Conservation (phyloP, 2,329 filamentous ascomycete genomes). For the Graphilbum sp. region DNA sequence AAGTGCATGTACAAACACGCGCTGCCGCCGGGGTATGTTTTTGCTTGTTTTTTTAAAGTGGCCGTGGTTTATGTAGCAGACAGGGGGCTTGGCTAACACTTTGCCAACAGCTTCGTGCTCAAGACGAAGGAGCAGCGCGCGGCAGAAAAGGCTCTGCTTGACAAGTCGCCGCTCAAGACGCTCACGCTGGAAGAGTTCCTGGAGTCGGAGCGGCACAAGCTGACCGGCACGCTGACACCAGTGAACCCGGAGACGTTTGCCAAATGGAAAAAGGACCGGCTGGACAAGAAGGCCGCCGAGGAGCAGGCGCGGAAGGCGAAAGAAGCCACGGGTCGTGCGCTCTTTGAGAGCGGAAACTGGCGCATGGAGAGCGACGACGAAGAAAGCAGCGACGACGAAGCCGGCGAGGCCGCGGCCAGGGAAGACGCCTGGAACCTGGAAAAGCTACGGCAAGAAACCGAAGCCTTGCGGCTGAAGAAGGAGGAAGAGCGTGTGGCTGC, state of each 20-base stretch:
- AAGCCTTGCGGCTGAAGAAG: conserved; percentile 53
- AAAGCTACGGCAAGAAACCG: conserved; percentile 70
- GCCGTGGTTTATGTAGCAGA: neutral
- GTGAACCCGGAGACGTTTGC: conserved; percentile 87
- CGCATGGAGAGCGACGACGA: conserved; percentile 46
- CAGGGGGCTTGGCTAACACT: neutral
- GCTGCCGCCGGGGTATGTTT: conserved; percentile 74
- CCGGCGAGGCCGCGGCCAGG: conserved; percentile 24
- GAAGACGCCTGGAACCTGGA: conserved; percentile 58
- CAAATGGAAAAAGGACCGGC: conserved; percentile 89
- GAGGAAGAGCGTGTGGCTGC: conserved; percentile 53
- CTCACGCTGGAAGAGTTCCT: conserved; percentile 95
- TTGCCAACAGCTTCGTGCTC: conserved; percentile 58
- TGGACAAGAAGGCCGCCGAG: conserved; percentile 93
- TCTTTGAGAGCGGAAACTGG: conserved; percentile 98
- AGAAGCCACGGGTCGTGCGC: conserved; percentile 83
- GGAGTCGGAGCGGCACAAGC: conserved; percentile 89
- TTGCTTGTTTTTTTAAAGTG: neutral
- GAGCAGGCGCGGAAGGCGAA: conserved; percentile 80
- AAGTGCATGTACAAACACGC: conserved; percentile 98
- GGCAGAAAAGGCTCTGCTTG: conserved; percentile 86
- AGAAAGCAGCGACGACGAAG: conserved; percentile 47
- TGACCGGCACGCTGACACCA: conserved; percentile 79
- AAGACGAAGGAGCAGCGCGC: conserved; percentile 96
- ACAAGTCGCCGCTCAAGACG: conserved; percentile 89